These are phyloP conservation scores for Astrothelium subdiscretum DNA, from an alignment of 495 filamentous ascomycete genomes.

Conservation along the genomic window DNA sequence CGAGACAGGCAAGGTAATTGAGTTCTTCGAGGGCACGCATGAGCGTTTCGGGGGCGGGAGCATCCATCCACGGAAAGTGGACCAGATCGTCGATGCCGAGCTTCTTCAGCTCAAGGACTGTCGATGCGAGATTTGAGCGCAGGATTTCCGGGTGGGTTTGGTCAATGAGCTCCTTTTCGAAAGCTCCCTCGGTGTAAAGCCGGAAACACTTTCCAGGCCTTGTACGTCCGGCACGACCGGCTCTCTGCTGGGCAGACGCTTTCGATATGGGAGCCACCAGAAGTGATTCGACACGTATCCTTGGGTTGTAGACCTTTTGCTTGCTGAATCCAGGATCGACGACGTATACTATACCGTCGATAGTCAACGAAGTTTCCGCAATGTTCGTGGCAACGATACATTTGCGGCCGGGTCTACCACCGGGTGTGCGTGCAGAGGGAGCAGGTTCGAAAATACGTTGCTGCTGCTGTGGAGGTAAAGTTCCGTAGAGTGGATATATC, in stretches of 20 bases:
- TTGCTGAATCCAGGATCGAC: slow-evolving; percentile 98
- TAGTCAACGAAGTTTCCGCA: slow-evolving; percentile 93
- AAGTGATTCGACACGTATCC: slow-evolving; percentile 90
- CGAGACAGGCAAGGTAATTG: slow-evolving; percentile 91
- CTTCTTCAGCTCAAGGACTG: slow-evolving; percentile 95
- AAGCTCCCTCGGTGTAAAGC: slow-evolving; percentile 88
- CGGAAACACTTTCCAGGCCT: slow-evolving; percentile 96
- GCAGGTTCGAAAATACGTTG: slow-evolving; percentile 91
- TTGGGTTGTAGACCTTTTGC: slow-evolving; percentile 98
- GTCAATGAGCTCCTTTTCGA: slow-evolving; percentile 96
- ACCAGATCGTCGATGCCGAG: slow-evolving; percentile 91
- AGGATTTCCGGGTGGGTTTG: slow-evolving; percentile 94
- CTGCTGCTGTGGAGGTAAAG: slow-evolving; percentile 81
- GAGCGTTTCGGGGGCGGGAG: slow-evolving; percentile 92
- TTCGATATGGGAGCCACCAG: slow-evolving; percentile 95
- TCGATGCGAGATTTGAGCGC: slow-evolving; percentile 85
- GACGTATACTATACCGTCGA: slow-evolving; percentile 98
- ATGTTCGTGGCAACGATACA: slow-evolving; percentile 95
- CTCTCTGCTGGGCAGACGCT: slow-evolving; percentile 95
- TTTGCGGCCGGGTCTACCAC: slow-evolving; percentile 84
- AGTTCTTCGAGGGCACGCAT: slow-evolving; percentile 98
- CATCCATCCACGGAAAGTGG: slow-evolving; percentile 98
- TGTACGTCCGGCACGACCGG: slow-evolving; percentile 97
- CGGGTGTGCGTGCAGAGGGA: slow-evolving; percentile 55
- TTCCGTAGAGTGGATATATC: slow-evolving; percentile 90